Base-by-base conservation (phyloP, 169 alveolate genomes). In the Plasmodium chabaudi region DNA sequence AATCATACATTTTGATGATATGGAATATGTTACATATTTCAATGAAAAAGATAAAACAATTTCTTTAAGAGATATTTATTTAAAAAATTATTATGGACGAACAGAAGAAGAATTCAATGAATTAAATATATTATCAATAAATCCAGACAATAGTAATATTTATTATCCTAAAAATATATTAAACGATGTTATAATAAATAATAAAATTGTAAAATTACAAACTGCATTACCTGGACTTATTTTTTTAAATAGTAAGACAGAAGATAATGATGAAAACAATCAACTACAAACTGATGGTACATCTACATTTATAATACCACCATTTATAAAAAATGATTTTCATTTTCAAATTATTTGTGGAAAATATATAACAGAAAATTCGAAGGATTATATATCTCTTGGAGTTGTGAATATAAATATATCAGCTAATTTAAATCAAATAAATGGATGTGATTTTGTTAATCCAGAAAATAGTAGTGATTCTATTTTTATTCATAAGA, bases 391-490 rank as follows among this genome's bases (percentile, higher is more conserved):
- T 42, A 82, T 84, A 15, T 82, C 90, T 9, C 65, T 82, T 7
- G 90, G 86, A 15, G 3, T 68, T 25, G 27, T 82, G 12, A 63
- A 60, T 19, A 17, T 82, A 65, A 34, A 68, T 67, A 68, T 82
- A 9, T 65, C 90, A 2, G 60, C 90, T 7, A 65, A 82, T 4
- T 67, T n/a, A 61, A 82, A 55, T 17, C 23, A 34, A 23, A 42
- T 82, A 4, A 42, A 56, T 13, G 90, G 90, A 1, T 82, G 90
- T 15, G 90, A 82, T 56, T 82, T 82, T 55, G 9, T 82, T 34
- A 47, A 59, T n/a, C 46, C 55, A 17, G 53, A 82, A 49, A 72
- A 47, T 2, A 64, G 61, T 25, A n/a, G 56, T 3, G 7, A 55
- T 25, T 42, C 64, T 4, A 51, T 68, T 1, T 82, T 82, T 17